Conservation (phyloP, 306 rosid genomes). For the Amphicarpaea edgeworthii region DNA sequence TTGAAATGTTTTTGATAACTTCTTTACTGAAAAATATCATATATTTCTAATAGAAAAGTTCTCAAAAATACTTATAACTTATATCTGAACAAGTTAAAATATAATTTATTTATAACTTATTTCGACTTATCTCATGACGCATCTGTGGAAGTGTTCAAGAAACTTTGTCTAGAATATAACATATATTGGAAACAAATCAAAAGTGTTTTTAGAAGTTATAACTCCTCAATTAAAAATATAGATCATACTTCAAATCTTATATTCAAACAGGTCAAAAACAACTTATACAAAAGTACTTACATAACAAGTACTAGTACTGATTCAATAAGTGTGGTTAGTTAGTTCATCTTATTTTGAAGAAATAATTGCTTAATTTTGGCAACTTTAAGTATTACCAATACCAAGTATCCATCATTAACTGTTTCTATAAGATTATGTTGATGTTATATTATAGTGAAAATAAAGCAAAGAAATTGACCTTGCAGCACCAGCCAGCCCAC, state of each 20-base stretch:
- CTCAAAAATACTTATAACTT: too few species aligned
- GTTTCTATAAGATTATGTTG: neutral
- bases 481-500: slow-evolving; percentile 98
- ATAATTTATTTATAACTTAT: neutral
- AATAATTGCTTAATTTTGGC: neutral
- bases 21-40: too few species aligned
- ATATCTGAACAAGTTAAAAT: too few species aligned
- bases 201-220: too few species aligned
- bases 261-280: too few species aligned
- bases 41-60: too few species aligned
- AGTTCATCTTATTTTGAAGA: too few species aligned
- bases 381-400: too few species aligned
- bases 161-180: neutral
- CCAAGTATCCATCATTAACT: too few species aligned
- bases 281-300: neutral
- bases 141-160: neutral
- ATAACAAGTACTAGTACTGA: neutral
- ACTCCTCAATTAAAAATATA: too few species aligned
- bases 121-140: neutral
- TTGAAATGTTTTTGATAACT: too few species aligned
- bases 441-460: neutral
- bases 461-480: slow-evolving; percentile 50
- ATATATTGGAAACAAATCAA: neutral
- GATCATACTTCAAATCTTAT: too few species aligned
- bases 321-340: neutral